These are phyloP conservation scores for Acacia concinna DNA, from an alignment of 331 rosid species.

Conservation along the genomic window DNA sequence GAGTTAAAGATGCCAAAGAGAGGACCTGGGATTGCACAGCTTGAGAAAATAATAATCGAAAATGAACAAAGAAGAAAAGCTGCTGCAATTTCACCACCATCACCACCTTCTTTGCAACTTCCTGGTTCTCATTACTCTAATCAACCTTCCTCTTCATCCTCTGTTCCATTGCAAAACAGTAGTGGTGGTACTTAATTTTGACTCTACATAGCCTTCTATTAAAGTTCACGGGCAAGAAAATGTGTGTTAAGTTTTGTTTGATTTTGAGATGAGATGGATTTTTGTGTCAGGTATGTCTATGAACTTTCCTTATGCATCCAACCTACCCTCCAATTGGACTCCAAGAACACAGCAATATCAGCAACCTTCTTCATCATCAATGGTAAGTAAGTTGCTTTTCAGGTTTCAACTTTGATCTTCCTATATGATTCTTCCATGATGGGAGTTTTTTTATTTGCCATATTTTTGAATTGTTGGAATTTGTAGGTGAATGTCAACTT, in stretches of 20 bases:
- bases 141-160: constrained; percentile 27
- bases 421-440: neutral
- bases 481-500: constrained; percentile 68
- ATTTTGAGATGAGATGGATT: constrained; percentile 50
- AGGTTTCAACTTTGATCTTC: neutral
- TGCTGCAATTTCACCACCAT: constrained; percentile 13
- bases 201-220: constrained; percentile 28
- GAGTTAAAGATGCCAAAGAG: constrained; percentile 62
- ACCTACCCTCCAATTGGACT: constrained; percentile 34
- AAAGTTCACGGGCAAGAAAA: constrained; percentile 34
- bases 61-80: constrained; percentile 57
- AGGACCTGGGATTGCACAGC: constrained; percentile 92
- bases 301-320: constrained; percentile 50
- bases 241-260: constrained; percentile 37
- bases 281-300: constrained; percentile 15
- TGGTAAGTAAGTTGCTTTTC: constrained; percentile 41
- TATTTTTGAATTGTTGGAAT: constrained; percentile 20
- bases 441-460: constrained; percentile 6
- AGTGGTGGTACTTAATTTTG: constrained; percentile 43
- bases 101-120: constrained; percentile 36
- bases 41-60: constrained; percentile 77
- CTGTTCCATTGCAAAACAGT: constrained; percentile 43
- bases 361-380: constrained; percentile 44
- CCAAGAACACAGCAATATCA: constrained; percentile 53
- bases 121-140: constrained; percentile 41